Percentiles rank a stretch among this genome's conserved stretches.
These are phyloP conservation scores for Cutaneotrichosporon dermatis DNA, from an alignment of 1,284 basidiomycete species.

Conservation along the genomic window DNA sequence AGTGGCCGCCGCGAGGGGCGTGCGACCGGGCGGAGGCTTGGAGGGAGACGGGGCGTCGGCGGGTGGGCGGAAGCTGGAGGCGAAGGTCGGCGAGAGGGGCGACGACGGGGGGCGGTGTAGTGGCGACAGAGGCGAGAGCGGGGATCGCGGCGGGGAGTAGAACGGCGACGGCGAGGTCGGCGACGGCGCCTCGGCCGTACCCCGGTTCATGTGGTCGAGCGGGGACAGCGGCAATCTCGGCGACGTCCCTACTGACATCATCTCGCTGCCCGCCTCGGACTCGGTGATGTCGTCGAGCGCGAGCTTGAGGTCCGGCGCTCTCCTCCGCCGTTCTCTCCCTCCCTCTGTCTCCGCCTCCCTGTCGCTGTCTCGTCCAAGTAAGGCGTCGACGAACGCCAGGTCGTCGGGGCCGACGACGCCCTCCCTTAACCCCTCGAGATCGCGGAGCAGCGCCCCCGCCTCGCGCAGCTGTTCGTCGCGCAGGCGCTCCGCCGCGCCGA, in stretches of 20 bases:
- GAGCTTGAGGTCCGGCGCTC: not conserved
- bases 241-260: no score
- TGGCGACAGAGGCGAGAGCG: not conserved
- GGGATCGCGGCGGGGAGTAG: not conserved
- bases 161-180: not conserved
- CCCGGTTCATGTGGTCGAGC: not conserved
- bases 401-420: conserved; percentile 2
- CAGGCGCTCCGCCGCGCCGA: conserved; percentile 14
- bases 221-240: conserved; percentile 1
- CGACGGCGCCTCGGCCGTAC: no score
- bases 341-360: no score
- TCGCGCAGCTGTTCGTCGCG: conserved; percentile 18
- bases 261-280: not conserved
- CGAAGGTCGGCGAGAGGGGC: no score
- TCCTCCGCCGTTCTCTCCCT: not conserved
- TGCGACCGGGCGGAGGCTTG: no score
- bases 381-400: not conserved
- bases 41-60: no score
- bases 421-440: conserved; percentile 4
- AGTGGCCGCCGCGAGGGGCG: not conserved
- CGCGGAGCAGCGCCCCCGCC: conserved; percentile 9
- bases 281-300: not conserved
- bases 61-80: no score
- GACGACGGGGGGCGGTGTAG: not conserved
- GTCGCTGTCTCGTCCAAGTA: conserved; percentile 6